Base-by-base conservation (phyloP, 176 grass and related monocot species). In the Aegilops bicornis region DNA sequence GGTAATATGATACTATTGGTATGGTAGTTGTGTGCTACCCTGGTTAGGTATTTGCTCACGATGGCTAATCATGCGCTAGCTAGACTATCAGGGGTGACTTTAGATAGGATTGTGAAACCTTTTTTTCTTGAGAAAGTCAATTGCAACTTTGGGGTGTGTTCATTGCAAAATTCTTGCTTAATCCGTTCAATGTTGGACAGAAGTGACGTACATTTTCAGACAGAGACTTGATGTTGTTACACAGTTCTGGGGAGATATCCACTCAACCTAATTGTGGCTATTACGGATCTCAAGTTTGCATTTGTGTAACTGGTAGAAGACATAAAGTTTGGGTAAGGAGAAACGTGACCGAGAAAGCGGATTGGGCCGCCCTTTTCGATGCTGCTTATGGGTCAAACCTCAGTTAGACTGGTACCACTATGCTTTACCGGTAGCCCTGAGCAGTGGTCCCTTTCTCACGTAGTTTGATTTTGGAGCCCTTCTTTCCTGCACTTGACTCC, bases 21-120 rank as follows among this genome's bases (percentile, higher is more conserved):
- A 45, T 65, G 17, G 17, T 73, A 10, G 32, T 69, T 86, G 29
- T 22, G 6, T 61, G 16, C 76, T 68, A 24, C 45, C 67, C n/a
- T 62, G 19, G 43, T 48, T 81, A 77, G n/a, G 82, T 29, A 81
- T 63, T 29, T 79, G 33, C 23, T 25, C 43, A 40, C 65, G 78
- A 25, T 22, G 16, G 7, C 56, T 45, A 58, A 60, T 60, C 30
- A 27, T 58, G 63, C 8, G 22, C 2, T 24, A 65, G 27, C 1
- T 40, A 45, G 47, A 27, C 9, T 54, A 77, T 23, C 3, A 27
- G 33, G 22, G 54, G 35, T 32, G 82, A 64, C 4, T 33, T 47
- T 45, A 84, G 59, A 61, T 66, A 52, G 11, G 19, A 63, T 22
- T 6, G 4, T 45, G 50, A 35, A 3, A 1, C n/a, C 42, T 7